Conservation (phyloP, 495 filamentous ascomycete genomes). For the Hypoxylon cercidicola region DNA sequence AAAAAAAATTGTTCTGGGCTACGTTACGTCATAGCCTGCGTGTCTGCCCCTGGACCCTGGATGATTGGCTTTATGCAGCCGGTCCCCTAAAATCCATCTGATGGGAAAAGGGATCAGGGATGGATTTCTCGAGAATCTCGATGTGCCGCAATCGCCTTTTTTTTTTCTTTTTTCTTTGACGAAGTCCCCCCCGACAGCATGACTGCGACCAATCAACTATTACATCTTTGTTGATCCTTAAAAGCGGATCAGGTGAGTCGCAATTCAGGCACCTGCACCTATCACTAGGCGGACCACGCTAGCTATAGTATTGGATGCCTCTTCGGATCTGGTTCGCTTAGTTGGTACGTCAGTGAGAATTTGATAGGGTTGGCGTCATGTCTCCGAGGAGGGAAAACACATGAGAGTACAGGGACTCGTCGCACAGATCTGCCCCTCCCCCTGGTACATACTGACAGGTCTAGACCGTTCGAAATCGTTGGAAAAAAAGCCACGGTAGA, state of each 20-base stretch:
- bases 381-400: slow-evolving; percentile 4
- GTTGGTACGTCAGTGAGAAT: neutral
- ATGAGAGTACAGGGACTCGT: slow-evolving; percentile 13
- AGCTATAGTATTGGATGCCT: slow-evolving; percentile 25
- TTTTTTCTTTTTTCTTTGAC: no score
- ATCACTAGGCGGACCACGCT: slow-evolving; percentile 30
- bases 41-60: slow-evolving; percentile 27
- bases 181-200: slow-evolving; percentile 20
- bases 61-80: slow-evolving; percentile 29
- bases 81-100: slow-evolving; percentile 29
- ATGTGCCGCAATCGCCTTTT: slow-evolving; percentile 37
- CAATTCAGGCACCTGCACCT: slow-evolving; percentile 37
- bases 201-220: slow-evolving; percentile 15
- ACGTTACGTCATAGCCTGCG: slow-evolving; percentile 27
- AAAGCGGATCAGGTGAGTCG: slow-evolving; percentile 15
- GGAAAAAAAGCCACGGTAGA: slow-evolving; percentile 1
- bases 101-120: slow-evolving; percentile 23
- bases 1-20: slow-evolving; percentile 12
- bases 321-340: slow-evolving; percentile 7
- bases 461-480: slow-evolving; percentile 20
- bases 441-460: slow-evolving; percentile 4
- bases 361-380: neutral
- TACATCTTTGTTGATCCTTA: slow-evolving; percentile 10
- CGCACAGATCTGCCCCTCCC: slow-evolving; percentile 19
- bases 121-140: slow-evolving; percentile 33